Evolutionary conservation across 2,329 filamentous ascomycete genomes (phyloP), one percentile per base, ranked within the genome.

Genomic region (Beauveria scarabaeidicola): DNA sequence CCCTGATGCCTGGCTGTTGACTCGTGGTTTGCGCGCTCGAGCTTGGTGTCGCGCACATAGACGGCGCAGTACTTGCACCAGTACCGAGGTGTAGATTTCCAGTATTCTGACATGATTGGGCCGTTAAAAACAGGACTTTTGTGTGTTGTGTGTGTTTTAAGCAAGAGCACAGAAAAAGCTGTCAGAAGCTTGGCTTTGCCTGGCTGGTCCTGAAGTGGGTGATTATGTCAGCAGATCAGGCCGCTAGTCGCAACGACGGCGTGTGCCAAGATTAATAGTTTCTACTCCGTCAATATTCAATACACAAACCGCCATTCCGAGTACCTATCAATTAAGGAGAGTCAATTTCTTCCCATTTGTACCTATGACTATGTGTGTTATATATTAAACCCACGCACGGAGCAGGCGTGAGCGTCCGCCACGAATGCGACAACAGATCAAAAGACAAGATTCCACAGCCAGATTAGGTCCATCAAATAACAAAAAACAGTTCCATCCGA

Each of bases 41-140:
- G 85, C 66, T 90, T 87, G 23, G 92, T 97, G 78, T 99, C 94
- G 74, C 90, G 89, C 53, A 99, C 89, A 74, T 86, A 97, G 70
- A 83, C 84, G 70, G 85, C 84, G 82, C 94, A 99, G 78, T 96
- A 90, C 74, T 97, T 97, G 83, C 94, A 99, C 91, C 92, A 97
- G 77, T 96, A 96, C 71, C 88, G 93, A 6, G 92, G 92, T 72
- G 92, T 96, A 21, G 93, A 97, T 73, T 97, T 97, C 94, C 94
- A 97, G 76, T 96, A 95, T 80, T 97, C 94, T 0, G 94, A 87
- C 94, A 99, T 97, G 52, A 9, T 65, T 64, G 59, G 23, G 38
- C 6, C 10, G 47, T 25, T 13, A 1, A 10, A 17, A 19, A 23
- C 9, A 15, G 13, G 15, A 13, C 9, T 44, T 43, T 43, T 3